Evolutionary conservation across 768 basidiomycete genomes (phyloP), one percentile per base, ranked within the genome.

Genomic region (Mycena alexandri): DNA sequence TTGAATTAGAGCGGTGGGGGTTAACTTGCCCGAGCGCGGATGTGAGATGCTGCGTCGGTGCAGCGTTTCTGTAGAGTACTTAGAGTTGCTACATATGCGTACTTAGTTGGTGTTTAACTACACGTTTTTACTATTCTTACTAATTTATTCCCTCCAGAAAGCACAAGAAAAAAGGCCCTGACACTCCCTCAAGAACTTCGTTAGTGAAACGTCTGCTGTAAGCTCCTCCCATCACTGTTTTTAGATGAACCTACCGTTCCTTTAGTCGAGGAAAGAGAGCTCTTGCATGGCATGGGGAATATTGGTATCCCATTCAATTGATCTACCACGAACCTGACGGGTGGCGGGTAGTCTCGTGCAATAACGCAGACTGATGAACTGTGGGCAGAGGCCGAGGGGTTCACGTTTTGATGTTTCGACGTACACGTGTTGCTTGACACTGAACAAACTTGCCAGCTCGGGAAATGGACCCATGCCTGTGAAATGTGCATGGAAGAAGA

Each of bases 401-500:
- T n/a, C n/a, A n/a, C n/a, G n/a, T n/a, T n/a, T n/a, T n/a, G n/a
- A n/a, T n/a, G n/a, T n/a, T n/a, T n/a, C n/a, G n/a, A n/a, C n/a
- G n/a, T n/a, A n/a, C n/a, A n/a, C n/a, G n/a, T n/a, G n/a, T n/a
- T n/a, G n/a, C n/a, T n/a, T n/a, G n/a, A n/a, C n/a, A n/a, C n/a
- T 38, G 29, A 38, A 38, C 38, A 38, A 11, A 25, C 5, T 24
- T 19, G 3, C 6, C 14, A 63, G 52, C 52, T 63, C 2, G 52
- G 61, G 1, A 54, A 54, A n/a, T 63, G 52, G 33, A 54, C 21
- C 8, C 61, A 54, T 47, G 44, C 52, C 22, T 36, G 33, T 8
- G 61, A 63, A 6, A 38, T 21, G 6, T 1, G n/a, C 29, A 19
- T 13, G 7, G 51, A 44, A 3, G 61, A 55, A 5, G 61, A n/a